These are phyloP conservation scores for Penicillium paxilli DNA, from an alignment of 495 filamentous ascomycete genomes.

Conservation along the genomic window DNA sequence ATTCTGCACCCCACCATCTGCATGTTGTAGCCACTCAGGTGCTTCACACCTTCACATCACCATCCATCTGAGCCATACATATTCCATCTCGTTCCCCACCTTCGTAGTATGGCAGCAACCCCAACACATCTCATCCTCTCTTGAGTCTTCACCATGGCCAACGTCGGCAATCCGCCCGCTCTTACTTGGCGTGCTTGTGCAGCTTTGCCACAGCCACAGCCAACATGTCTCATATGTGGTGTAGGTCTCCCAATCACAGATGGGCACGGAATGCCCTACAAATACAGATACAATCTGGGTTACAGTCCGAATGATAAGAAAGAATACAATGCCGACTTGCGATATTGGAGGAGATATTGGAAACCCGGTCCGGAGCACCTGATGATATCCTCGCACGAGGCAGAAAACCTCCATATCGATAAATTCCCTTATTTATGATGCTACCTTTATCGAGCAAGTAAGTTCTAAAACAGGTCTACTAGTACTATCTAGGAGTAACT, in stretches of 20 bases:
- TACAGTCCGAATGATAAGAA: no score
- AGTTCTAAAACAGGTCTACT: no score
- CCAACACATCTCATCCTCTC: no score
- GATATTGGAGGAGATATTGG: slow-evolving; percentile 1
- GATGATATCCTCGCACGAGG: slow-evolving; percentile 2
- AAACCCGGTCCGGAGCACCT: not conserved
- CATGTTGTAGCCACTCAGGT: no score
- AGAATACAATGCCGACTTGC: not conserved
- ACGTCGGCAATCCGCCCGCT: not conserved
- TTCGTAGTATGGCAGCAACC: no score
- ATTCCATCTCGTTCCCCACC: no score
- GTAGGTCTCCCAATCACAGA: not conserved
- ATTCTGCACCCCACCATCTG: no score
- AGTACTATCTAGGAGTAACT: no score
- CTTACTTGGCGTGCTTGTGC: not conserved
- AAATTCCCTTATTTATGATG: slow-evolving; percentile 3
- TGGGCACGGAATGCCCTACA: not conserved
- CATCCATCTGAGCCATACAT: no score
- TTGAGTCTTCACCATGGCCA: not conserved
- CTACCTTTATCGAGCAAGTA: slow-evolving; percentile 5
- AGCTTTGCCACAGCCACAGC: no score
- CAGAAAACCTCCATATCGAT: not conserved
- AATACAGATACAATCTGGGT: no score
- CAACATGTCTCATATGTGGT: not conserved
- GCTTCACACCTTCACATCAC: no score